Evolutionary conservation across 2,329 filamentous ascomycete genomes (phyloP).

Genomic region (Lasiodiplodia sp.): DNA sequence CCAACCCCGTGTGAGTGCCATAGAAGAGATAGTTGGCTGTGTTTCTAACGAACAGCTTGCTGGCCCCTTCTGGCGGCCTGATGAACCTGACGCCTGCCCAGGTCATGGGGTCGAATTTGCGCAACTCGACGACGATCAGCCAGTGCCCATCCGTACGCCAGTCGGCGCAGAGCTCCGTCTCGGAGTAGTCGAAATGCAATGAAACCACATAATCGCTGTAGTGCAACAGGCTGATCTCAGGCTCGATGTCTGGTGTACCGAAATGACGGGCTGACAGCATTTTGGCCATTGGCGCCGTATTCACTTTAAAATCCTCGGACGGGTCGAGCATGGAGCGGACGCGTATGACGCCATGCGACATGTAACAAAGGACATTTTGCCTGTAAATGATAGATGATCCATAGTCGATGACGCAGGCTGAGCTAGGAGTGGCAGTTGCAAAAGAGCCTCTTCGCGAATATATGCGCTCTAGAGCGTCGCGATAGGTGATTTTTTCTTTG

Average conservation of each 20-base stretch:
- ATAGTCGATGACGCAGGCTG: conserved; percentile 65
- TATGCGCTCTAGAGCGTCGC: conserved; percentile 64
- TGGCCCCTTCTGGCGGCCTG: conserved; percentile 33
- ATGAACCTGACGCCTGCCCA: background rate
- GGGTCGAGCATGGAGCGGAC: background rate
- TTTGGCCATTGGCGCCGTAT: background rate
- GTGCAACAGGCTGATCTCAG: conserved; percentile 40
- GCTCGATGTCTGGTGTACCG: background rate
- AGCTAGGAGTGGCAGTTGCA: conserved; percentile 67
- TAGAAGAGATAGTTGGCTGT: conserved; percentile 68
- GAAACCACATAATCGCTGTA: conserved; percentile 45
- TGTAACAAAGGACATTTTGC: conserved; percentile 71
- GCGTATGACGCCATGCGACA: conserved; percentile 35
- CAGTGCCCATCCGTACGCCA: conserved; percentile 4
- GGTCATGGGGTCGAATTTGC: conserved; percentile 29
- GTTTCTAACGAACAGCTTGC: conserved; percentile 73
- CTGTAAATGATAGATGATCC: conserved; percentile 69
- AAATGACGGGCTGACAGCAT: background rate
- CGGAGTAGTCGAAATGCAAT: conserved; percentile 34
- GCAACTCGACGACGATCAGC: conserved; percentile 33
- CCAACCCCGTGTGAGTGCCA: conserved; percentile 66
- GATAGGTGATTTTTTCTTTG: conserved; percentile 52
- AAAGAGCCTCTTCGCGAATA: conserved; percentile 68
- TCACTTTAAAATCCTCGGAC: background rate
- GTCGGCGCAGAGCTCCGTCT: background rate